A percentile compares a stretch with the other conserved stretches of the same genome.
Evolutionary conservation across 1,284 basidiomycete species (phyloP).

Genomic region (Ustilago cynodontis): DNA sequence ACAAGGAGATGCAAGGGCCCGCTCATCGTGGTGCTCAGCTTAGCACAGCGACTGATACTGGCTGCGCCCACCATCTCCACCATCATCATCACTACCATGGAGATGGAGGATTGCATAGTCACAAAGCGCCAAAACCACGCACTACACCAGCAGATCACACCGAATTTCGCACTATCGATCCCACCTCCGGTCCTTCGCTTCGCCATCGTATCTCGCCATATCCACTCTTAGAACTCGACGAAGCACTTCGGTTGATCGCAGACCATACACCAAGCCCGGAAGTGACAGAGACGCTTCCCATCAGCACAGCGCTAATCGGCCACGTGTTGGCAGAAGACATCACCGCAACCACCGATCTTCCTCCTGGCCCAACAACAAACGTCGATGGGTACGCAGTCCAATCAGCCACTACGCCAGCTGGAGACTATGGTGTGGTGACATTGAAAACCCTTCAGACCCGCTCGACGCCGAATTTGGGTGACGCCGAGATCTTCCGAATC

Average conservation of each 20-base stretch:
- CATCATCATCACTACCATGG: conserved; percentile 60
- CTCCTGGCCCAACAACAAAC: conserved; percentile 76
- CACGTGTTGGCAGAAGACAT: conserved; percentile 83
- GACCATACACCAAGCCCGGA: conserved; percentile 71
- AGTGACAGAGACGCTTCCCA: conserved; percentile 11
- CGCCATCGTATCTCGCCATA: conserved; percentile 77
- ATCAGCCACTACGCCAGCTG: conserved; percentile 71
- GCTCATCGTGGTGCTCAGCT: conserved; percentile 13
- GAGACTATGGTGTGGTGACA: conserved; percentile 80
- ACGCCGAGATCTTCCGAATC: conserved; percentile 58
- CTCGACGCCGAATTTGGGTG: neutral
- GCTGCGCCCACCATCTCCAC: conserved; percentile 29
- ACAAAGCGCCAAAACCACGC: conserved; percentile 43
- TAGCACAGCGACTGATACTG: conserved; percentile 27
- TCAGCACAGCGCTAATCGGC: conserved; percentile 74
- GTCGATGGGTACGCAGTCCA: conserved; percentile 87
- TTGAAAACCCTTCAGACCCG: conserved; percentile 59
- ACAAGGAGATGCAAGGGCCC: conserved; percentile 68
- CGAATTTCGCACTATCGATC: conserved; percentile 77
- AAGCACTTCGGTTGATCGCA: conserved; percentile 77
- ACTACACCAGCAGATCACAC: conserved; percentile 45
- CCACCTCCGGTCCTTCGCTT: conserved; percentile 70
- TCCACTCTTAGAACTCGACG: conserved; percentile 77
- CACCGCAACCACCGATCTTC: conserved; percentile 74
- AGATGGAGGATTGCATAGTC: conserved; percentile 45